A percentile compares a stretch with the other conserved stretches of the same genome.
Conservation (phyloP, 495 filamentous ascomycete genomes). For the Lepraria neglecta region DNA sequence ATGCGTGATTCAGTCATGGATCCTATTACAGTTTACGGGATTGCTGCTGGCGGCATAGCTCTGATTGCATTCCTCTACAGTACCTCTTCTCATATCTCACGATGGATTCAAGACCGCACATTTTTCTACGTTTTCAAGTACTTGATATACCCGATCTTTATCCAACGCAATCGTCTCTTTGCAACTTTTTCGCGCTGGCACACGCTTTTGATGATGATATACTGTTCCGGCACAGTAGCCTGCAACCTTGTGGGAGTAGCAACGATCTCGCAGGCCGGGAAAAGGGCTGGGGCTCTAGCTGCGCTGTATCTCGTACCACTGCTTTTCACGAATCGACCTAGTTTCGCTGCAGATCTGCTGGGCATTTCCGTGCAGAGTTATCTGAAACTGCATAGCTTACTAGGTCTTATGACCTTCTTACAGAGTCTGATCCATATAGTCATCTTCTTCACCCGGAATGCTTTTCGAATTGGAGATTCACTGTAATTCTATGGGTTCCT, state of each 20-base stretch:
- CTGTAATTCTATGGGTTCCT: constrained; percentile 11
- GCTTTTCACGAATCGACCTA: not conserved
- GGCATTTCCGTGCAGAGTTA: constrained; percentile 12
- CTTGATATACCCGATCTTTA: constrained; percentile 1
- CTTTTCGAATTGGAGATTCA: no score
- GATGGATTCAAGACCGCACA: not conserved
- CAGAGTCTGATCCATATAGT: not conserved
- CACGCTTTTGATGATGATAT: constrained; percentile 4
- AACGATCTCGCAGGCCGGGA: not conserved
- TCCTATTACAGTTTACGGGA: constrained; percentile 5
- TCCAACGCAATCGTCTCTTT: not conserved
- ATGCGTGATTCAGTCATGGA: not conserved
- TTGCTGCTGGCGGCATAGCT: constrained; percentile 9
- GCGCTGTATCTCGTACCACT: constrained; percentile 5
- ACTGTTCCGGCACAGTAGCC: constrained; percentile 1
- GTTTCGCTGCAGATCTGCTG: constrained; percentile 7
- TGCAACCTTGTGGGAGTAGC: constrained; percentile 13
- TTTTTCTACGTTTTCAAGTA: constrained; percentile 11
- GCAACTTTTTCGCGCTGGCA: not conserved
- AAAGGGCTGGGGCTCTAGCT: not conserved
- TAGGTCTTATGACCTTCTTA: constrained; percentile 7
- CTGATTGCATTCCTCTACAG: not conserved
- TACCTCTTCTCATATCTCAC: not conserved
- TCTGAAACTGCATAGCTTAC: not conserved
- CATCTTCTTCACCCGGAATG: not conserved